Evolutionary conservation across 768 basidiomycete species (phyloP).

Genomic region (Mycena capillaripes): DNA sequence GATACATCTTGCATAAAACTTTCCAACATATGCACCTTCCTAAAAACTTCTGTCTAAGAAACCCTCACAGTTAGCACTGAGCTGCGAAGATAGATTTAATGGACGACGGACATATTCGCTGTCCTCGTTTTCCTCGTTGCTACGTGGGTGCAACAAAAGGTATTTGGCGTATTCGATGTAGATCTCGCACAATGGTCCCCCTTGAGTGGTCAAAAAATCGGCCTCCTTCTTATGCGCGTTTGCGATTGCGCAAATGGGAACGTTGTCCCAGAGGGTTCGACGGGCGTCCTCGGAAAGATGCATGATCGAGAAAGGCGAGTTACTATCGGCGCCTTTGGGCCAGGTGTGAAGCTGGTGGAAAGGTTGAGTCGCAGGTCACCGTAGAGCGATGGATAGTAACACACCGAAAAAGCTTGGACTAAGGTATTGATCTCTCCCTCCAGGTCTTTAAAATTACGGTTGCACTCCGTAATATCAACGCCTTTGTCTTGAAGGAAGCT

Average conservation of each 20-base stretch:
- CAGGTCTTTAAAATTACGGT: not conserved
- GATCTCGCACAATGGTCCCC: not conserved
- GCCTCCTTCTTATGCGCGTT: too few species aligned
- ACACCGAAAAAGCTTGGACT: not conserved
- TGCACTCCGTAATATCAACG: not conserved
- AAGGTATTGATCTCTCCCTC: not conserved
- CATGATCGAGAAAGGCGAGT: not conserved
- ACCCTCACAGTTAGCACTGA: too few species aligned
- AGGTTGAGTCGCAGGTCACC: not conserved
- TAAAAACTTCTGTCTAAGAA: too few species aligned
- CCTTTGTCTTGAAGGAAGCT: not conserved
- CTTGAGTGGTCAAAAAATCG: not conserved
- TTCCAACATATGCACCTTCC: too few species aligned
- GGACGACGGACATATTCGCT: too few species aligned
- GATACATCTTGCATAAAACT: too few species aligned
- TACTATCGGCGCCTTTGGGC: too few species aligned
- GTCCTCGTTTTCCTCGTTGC: slow-evolving; percentile 12
- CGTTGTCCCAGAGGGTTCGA: not conserved
- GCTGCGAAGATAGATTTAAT: too few species aligned
- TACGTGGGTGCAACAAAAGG: not conserved
- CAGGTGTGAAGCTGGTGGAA: not conserved
- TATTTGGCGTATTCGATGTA: not conserved
- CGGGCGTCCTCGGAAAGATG: not conserved
- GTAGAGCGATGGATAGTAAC: not conserved
- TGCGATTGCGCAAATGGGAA: not conserved